Percentiles rank a stretch among this genome's conserved stretches.
These are phyloP conservation scores for Penicillium turbatum DNA, from an alignment of 495 filamentous ascomycete genomes.

Conservation along the genomic window DNA sequence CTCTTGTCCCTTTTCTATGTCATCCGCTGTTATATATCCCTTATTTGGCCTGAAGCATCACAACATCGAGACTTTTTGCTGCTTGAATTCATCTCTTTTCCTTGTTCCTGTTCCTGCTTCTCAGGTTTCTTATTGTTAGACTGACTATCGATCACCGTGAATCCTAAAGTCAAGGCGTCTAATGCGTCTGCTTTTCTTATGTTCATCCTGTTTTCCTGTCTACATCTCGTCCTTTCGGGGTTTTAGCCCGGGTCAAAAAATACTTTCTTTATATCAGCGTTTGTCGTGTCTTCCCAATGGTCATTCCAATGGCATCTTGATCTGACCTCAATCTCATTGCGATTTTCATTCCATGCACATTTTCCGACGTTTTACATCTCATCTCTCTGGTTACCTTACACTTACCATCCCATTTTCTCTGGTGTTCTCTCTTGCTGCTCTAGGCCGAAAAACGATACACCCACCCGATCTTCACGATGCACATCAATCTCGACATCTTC, in stretches of 20 bases:
- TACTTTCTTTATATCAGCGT: not conserved
- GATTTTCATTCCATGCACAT: slow-evolving; percentile 11
- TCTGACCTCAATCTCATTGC: slow-evolving; percentile 13
- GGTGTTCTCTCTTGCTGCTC: not conserved
- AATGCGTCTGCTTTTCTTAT: slow-evolving; percentile 1
- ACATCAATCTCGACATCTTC: not conserved
- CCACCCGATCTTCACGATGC: slow-evolving; percentile 17
- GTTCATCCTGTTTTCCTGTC: not conserved
- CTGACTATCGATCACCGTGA: slow-evolving; percentile 3
- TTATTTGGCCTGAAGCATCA: slow-evolving; percentile 31
- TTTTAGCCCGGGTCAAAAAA: not conserved
- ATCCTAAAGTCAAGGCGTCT: slow-evolving; percentile 6
- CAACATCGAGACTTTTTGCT: slow-evolving; percentile 16
- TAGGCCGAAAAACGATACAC: slow-evolving; percentile 18
- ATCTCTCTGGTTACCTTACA: slow-evolving; percentile 2
- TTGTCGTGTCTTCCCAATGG: not conserved
- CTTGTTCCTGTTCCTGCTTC: slow-evolving; percentile 6
- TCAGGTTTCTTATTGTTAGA: not conserved
- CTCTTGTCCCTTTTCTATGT: slow-evolving; percentile 11
- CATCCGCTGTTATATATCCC: slow-evolving; percentile 30
- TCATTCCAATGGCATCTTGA: not conserved
- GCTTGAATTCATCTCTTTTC: slow-evolving; percentile 11
- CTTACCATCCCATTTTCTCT: not conserved
- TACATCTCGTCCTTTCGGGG: too few relatives aligned
- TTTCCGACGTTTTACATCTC: not conserved